Evolutionary conservation across 495 filamentous ascomycete genomes (phyloP).

Genomic region (Neurospora hispaniola): DNA sequence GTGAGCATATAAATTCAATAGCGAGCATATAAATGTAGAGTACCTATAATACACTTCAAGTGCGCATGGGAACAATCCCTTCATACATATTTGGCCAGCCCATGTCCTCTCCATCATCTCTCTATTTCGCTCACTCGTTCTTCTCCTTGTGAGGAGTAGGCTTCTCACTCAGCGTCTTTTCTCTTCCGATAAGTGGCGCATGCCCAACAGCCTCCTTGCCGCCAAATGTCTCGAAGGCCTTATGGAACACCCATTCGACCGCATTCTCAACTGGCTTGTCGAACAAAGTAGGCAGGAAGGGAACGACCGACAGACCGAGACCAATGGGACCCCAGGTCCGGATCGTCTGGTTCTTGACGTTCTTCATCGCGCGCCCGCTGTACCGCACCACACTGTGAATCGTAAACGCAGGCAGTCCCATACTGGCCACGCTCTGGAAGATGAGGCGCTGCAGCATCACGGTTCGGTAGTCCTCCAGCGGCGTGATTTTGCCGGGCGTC

Average conservation of each 20-base stretch:
- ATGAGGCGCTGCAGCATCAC: slow-evolving; percentile 85
- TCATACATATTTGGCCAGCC: neutral
- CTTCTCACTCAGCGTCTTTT: slow-evolving; percentile 40
- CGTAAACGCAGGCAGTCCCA: slow-evolving; percentile 91
- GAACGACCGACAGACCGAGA: slow-evolving; percentile 78
- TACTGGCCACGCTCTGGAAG: slow-evolving; percentile 83
- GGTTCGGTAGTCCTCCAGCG: slow-evolving; percentile 80
- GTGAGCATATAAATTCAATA: neutral
- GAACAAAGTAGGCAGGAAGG: slow-evolving; percentile 80
- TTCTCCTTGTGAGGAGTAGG: slow-evolving; percentile 40
- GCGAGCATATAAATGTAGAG: neutral
- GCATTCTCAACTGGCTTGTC: slow-evolving; percentile 88
- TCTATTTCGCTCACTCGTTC: slow-evolving; percentile 48
- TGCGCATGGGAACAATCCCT: neutral
- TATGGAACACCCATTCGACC: slow-evolving; percentile 82
- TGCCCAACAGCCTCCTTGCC: slow-evolving; percentile 49
- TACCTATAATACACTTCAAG: neutral
- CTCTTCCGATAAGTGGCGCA: slow-evolving; percentile 41
- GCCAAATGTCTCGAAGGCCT: slow-evolving; percentile 57
- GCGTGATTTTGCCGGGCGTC: slow-evolving; percentile 47
- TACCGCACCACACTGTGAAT: slow-evolving; percentile 90
- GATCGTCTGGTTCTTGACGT: slow-evolving; percentile 59
- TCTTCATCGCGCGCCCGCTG: slow-evolving; percentile 69
- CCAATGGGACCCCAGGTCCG: slow-evolving; percentile 86
- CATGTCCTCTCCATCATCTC: slow-evolving; percentile 1